These are phyloP conservation scores for Penicillium frequentans DNA, from an alignment of 2,329 filamentous ascomycete species.

Conservation along the genomic window DNA sequence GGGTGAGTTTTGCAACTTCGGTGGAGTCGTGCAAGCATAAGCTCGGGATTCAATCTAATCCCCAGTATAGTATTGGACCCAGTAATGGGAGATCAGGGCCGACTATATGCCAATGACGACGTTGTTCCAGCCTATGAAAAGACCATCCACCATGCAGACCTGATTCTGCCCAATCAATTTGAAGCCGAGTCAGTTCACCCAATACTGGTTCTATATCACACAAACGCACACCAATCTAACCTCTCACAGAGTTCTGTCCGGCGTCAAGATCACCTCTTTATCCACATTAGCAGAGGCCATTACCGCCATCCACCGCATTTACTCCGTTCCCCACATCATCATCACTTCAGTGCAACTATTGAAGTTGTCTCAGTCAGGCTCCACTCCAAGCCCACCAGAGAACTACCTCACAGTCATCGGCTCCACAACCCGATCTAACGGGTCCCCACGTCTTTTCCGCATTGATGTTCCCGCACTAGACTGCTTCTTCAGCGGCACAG, in stretches of 20 bases:
- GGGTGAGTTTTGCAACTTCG: conserved; percentile 49
- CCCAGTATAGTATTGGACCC: conserved; percentile 72
- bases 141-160: conserved; percentile 76
- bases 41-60: background rate
- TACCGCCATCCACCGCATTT: conserved; percentile 71
- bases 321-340: conserved; percentile 80
- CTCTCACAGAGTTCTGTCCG: conserved; percentile 69
- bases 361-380: conserved; percentile 47
- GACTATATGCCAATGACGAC: conserved; percentile 85
- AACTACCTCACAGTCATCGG: conserved; percentile 70
- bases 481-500: conserved; percentile 93
- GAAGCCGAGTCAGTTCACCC: conserved; percentile 77
- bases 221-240: background rate
- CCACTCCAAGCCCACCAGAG: conserved; percentile 30
- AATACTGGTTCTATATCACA: background rate
- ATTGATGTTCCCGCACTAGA: conserved; percentile 84
- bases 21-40: background rate
- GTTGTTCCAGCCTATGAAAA: conserved; percentile 88
- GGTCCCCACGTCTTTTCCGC: conserved; percentile 78
- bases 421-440: conserved; percentile 65
- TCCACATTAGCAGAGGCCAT: conserved; percentile 72
- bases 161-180: conserved; percentile 95
- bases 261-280: conserved; percentile 78
- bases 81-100: conserved; percentile 96
- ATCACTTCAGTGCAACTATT: conserved; percentile 83